phyloP scores from a whole-genome alignment of 371 early-diverging fungal genomes.

The Rhizopus arrhizus region DNA sequence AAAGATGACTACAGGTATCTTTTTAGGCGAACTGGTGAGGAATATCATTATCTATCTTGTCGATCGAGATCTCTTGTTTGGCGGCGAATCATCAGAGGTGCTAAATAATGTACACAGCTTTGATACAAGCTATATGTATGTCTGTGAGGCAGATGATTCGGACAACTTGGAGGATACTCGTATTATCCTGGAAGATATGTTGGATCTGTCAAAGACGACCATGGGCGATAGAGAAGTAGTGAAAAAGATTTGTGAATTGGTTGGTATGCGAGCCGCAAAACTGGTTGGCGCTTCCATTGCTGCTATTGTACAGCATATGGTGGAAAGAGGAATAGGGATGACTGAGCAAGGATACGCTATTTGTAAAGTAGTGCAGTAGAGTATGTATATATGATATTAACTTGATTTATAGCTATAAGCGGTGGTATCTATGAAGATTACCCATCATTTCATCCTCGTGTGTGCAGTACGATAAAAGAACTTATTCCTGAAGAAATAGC shows the following conservation, averaged over 20 bases:
- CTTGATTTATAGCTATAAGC: slow-evolving; percentile 58
- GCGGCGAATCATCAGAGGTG: slow-evolving; percentile 63
- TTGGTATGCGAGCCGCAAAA: slow-evolving; percentile 70
- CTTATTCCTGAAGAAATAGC: slow-evolving; percentile 78
- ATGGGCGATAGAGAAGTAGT: slow-evolving; percentile 69
- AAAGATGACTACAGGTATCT: slow-evolving; percentile 96
- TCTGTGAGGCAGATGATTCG: slow-evolving; percentile 52
- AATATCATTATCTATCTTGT: slow-evolving; percentile 77
- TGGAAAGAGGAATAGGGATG: slow-evolving; percentile 39
- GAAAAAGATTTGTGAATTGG: slow-evolving; percentile 66
- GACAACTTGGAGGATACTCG: slow-evolving; percentile 62
- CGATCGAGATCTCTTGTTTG: slow-evolving; percentile 75
- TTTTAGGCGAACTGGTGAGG: slow-evolving; percentile 88
- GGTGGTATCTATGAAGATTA: slow-evolving; percentile 87
- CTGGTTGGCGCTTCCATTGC: slow-evolving; percentile 70
- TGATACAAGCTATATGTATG: slow-evolving; percentile 75
- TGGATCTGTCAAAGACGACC: slow-evolving; percentile 51
- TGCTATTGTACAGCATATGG: slow-evolving; percentile 62
- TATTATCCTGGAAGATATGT: slow-evolving; percentile 63
- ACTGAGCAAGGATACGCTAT: slow-evolving; percentile 69
- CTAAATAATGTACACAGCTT: slow-evolving; percentile 72
- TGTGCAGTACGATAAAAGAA: slow-evolving; percentile 72
- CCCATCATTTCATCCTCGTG: slow-evolving; percentile 79
- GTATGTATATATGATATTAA: neutral
- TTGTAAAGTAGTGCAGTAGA: slow-evolving; percentile 49